Evolutionary conservation across 257 asterid species (phyloP).

Genomic region (Jacaranda mimosifolia): DNA sequence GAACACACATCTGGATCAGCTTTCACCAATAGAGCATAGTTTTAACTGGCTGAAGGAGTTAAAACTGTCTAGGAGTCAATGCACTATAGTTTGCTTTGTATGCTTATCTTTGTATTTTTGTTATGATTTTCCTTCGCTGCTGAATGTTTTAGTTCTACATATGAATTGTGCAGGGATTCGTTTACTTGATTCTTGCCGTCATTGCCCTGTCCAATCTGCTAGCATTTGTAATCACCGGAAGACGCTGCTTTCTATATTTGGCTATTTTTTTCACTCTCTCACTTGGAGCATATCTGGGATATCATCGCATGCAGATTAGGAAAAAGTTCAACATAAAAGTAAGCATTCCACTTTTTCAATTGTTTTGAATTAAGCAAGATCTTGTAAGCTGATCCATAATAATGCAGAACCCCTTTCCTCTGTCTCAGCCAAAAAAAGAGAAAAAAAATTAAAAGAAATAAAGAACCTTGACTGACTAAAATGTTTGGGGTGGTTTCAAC

Average conservation of each 20-base stretch:
- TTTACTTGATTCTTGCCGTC: conserved; percentile 55
- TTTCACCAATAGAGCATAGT: too few species aligned
- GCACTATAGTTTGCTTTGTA: background rate
- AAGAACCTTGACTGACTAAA: too few species aligned
- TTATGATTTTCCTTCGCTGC: conserved; percentile 16
- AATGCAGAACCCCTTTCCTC: background rate
- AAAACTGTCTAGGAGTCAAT: background rate
- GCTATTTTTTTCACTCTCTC: conserved; percentile 59
- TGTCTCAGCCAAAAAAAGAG: background rate
- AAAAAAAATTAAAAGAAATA: too few species aligned
- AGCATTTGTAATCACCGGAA: conserved; percentile 66
- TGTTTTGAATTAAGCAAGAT: background rate
- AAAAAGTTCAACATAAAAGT: conserved; percentile 87
- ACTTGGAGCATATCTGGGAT: conserved; percentile 73
- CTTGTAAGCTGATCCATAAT: background rate
- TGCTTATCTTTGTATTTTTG: conserved; percentile 8
- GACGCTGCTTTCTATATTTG: conserved; percentile 66
- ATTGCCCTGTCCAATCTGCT: conserved; percentile 60
- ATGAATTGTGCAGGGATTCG: conserved; percentile 71
- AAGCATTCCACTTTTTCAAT: conserved; percentile 37
- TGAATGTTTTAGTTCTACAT: conserved; percentile 14
- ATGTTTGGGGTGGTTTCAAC: background rate
- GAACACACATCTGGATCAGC: too few species aligned
- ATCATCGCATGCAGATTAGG: conserved; percentile 72
- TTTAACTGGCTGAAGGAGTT: too few species aligned